Evolutionary conservation across 768 basidiomycete species (phyloP).

Genomic region (Trichaptum fuscoviolaceum): DNA sequence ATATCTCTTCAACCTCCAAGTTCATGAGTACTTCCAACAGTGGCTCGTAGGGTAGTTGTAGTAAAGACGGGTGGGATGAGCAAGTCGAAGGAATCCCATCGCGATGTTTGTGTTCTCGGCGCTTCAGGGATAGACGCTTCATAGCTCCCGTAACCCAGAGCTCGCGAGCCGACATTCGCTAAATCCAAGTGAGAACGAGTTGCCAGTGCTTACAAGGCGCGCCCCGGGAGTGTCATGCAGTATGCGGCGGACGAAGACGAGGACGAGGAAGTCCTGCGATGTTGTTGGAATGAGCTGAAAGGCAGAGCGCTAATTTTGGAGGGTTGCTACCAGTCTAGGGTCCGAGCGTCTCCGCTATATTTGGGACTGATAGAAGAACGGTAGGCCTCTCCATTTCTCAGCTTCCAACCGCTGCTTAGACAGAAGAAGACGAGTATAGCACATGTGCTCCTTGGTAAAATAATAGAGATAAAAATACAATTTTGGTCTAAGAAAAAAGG

Average conservation of each 20-base stretch:
- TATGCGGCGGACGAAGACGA: too few relatives aligned
- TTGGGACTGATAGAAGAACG: neutral
- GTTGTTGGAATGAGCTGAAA: neutral
- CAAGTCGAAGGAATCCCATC: neutral
- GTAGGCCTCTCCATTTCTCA: neutral
- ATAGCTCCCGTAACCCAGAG: neutral
- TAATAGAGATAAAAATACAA: neutral
- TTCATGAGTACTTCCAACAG: neutral
- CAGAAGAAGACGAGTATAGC: neutral
- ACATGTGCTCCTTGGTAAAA: neutral
- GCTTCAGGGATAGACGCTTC: neutral
- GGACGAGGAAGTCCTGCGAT: too few relatives aligned
- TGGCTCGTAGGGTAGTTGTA: neutral
- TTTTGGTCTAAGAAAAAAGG: neutral
- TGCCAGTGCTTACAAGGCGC: too few relatives aligned
- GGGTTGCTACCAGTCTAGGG: neutral
- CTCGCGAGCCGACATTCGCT: neutral
- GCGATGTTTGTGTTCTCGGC: neutral
- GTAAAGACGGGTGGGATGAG: neutral
- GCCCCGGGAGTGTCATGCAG: too few relatives aligned
- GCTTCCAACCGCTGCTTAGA: neutral
- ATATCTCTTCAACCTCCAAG: neutral
- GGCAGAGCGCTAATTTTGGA: neutral
- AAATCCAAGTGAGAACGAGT: neutral
- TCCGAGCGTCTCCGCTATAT: neutral